These are phyloP conservation scores for Syncephalis fuscata DNA, from an alignment of 371 early-diverging fungal species.

Conservation along the genomic window DNA sequence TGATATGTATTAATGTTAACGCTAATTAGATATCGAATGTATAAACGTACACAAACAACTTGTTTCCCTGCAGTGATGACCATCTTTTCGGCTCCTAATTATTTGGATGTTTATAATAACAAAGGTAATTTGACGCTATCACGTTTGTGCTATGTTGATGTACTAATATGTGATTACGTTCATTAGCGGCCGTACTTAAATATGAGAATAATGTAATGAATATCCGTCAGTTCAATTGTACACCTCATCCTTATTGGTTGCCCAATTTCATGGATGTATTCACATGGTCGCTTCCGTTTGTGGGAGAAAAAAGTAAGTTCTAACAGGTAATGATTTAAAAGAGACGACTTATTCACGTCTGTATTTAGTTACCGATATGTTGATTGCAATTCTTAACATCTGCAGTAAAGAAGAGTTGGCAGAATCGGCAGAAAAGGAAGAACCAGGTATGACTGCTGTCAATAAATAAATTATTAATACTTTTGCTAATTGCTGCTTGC, in stretches of 20 bases:
- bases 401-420: constrained; percentile 64
- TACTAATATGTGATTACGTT: too few species aligned
- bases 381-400: constrained; percentile 80
- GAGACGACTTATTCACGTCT: too few species aligned
- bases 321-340: too few species aligned
- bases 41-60: constrained; percentile 78
- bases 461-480: neutral
- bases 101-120: constrained; percentile 94
- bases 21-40: constrained; percentile 64
- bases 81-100: constrained; percentile 95
- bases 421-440: constrained; percentile 19
- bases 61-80: constrained; percentile 94
- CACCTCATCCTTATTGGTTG: constrained; percentile 93
- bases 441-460: neutral
- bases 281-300: constrained; percentile 96
- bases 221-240: constrained; percentile 58
- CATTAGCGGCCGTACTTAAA: constrained; percentile 75
- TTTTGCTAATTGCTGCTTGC: neutral
- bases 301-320: constrained; percentile 92
- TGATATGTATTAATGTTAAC: neutral
- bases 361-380: constrained; percentile 75
- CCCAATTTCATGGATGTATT: constrained; percentile 97
- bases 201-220: constrained; percentile 96
- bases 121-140: constrained; percentile 34
- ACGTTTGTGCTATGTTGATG: too few species aligned